These are phyloP conservation scores for Protomyces pachydermus DNA, from an alignment of 1,139 yeast genomes.

Conservation along the genomic window DNA sequence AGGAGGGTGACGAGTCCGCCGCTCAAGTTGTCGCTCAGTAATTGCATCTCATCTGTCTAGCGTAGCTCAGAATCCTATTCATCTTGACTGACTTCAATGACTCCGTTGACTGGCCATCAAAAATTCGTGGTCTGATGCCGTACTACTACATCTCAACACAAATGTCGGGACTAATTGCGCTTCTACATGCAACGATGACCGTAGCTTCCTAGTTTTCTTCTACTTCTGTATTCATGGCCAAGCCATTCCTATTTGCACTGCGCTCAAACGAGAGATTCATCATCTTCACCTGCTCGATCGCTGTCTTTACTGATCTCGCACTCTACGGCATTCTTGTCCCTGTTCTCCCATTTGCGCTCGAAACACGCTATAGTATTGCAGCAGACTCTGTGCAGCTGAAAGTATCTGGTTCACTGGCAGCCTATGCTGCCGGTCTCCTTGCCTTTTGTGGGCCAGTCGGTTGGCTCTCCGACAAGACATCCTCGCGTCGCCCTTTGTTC, in stretches of 20 bases:
- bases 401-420: conserved; percentile 38
- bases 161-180: too few relatives aligned
- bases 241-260: conserved; percentile 32
- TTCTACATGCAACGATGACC: too few relatives aligned
- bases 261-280: conserved; percentile 24
- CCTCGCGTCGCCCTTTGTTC: conserved; percentile 37
- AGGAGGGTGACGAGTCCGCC: conserved; percentile 9
- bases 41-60: neutral
- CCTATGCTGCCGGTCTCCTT: conserved; percentile 41
- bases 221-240: neutral
- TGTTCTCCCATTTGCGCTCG: conserved; percentile 40
- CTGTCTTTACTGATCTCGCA: conserved; percentile 21
- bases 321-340: conserved; percentile 37
- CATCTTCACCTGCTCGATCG: neutral
- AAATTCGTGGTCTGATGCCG: too few relatives aligned
- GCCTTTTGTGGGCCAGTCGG: conserved; percentile 39
- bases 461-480: conserved; percentile 36
- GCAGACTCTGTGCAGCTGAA: conserved; percentile 36
- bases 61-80: neutral
- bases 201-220: neutral
- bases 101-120: too few relatives aligned
- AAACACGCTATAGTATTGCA: conserved; percentile 36
- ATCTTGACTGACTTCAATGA: too few relatives aligned
- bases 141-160: too few relatives aligned
- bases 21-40: conserved; percentile 14